phyloP scores from a whole-genome alignment of 805 yeast species.

The Cyberlindnera mississippiensis region DNA sequence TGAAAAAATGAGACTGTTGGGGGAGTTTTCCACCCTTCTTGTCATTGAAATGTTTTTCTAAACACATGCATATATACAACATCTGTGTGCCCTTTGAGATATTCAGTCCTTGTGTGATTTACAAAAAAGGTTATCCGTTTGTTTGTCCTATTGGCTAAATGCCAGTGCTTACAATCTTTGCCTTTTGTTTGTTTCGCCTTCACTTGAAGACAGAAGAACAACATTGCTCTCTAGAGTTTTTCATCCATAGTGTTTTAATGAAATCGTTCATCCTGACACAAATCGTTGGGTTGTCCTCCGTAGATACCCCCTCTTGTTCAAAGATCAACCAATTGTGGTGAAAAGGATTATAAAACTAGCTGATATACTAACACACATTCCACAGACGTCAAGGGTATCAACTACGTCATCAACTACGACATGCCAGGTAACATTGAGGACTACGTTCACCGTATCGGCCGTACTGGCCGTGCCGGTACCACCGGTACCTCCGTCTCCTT shows the following conservation, averaged over 20 bases:
- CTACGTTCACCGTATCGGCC: slow-evolving; percentile 97
- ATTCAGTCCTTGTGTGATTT: no score
- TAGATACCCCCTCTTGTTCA: not conserved
- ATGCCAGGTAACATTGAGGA: slow-evolving; percentile 99
- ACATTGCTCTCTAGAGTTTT: slow-evolving; percentile 6
- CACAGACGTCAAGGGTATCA: slow-evolving; percentile 95
- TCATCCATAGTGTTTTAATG: slow-evolving; percentile 9
- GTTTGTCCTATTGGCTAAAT: no score
- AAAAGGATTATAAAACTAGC: no score
- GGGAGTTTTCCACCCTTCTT: no score
- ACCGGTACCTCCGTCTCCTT: slow-evolving; percentile 93
- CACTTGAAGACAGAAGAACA: no score
- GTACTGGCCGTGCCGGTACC: slow-evolving; percentile 95
- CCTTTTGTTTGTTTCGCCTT: no score
- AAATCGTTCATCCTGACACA: not conserved
- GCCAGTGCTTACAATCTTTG: no score
- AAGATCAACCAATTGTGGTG: slow-evolving; percentile 2
- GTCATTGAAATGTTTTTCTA: no score
- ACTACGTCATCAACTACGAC: slow-evolving; percentile 89
- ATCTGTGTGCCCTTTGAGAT: no score
- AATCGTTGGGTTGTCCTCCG: not conserved
- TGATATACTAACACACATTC: slow-evolving; percentile 30
- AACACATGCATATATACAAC: no score
- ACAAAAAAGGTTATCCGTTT: no score
- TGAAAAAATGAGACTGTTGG: no score